These are phyloP conservation scores for Gracilaria gracilis DNA, from an alignment of 23 red algal genomes.

Conservation along the genomic window DNA sequence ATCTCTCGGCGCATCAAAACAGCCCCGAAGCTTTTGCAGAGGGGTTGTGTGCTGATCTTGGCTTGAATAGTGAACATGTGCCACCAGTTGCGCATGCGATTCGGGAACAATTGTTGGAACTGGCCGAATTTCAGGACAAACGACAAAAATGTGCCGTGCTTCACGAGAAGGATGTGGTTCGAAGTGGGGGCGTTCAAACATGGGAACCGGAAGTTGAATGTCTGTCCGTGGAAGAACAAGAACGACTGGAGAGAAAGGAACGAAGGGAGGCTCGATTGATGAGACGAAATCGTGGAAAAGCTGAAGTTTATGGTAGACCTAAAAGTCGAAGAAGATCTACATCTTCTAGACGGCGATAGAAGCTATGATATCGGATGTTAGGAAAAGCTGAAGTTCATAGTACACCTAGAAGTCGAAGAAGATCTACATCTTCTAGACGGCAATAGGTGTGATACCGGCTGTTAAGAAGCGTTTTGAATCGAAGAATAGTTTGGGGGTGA, in stretches of 20 bases:
- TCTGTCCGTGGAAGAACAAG: slow-evolving; percentile 71
- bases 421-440: slow-evolving; percentile 28
- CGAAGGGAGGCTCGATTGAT: slow-evolving; percentile 77
- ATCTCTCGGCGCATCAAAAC: slow-evolving; percentile 53
- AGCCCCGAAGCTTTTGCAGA: slow-evolving; percentile 89
- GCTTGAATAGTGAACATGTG: slow-evolving; percentile 77
- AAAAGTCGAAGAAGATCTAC: slow-evolving; percentile 21
- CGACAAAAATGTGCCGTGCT: slow-evolving; percentile 54
- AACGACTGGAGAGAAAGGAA: slow-evolving; percentile 80
- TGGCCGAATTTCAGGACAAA: slow-evolving; percentile 54
- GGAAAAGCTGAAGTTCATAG: slow-evolving; percentile 32
- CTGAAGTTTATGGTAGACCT: slow-evolving; percentile 24
- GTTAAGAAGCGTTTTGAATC: neutral
- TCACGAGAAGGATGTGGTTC: slow-evolving; percentile 23
- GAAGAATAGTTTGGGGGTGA: slow-evolving; percentile 2
- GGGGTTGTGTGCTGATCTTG: slow-evolving; percentile 77
- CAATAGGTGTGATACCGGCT: neutral
- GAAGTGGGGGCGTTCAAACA: slow-evolving; percentile 13
- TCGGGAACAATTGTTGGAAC: slow-evolving; percentile 81
- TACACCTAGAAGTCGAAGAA: slow-evolving; percentile 9
- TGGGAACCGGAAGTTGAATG: slow-evolving; percentile 80
- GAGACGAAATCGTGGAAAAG: slow-evolving; percentile 72
- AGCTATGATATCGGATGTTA: neutral
- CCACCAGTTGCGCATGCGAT: slow-evolving; percentile 80
- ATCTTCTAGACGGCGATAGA: slow-evolving; percentile 31